phyloP scores from a whole-genome alignment of 495 filamentous ascomycete genomes.

The Neurospora africana region DNA sequence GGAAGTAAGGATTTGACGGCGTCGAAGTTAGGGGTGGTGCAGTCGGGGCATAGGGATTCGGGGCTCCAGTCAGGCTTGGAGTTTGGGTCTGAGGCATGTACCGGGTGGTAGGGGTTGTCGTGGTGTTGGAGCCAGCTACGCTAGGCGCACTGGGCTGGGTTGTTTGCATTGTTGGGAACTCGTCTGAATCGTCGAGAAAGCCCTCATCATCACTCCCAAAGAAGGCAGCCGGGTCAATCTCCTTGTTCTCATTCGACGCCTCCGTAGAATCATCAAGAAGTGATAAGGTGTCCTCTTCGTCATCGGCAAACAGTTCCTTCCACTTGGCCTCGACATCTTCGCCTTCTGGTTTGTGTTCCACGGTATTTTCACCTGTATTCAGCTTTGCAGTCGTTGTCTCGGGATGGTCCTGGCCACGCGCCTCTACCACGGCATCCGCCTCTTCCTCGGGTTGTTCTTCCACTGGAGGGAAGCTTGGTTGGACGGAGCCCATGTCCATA shows the following conservation, averaged over 20 bases:
- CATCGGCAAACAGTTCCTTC: conserved; percentile 69
- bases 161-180: conserved; percentile 12
- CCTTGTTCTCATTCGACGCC: conserved; percentile 18
- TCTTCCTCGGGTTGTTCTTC: conserved; percentile 25
- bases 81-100: conserved; percentile 23
- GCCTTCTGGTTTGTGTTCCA: conserved; percentile 7
- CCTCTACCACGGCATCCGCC: conserved; percentile 5
- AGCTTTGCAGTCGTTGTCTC: not conserved
- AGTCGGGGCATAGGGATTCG: conserved; percentile 16
- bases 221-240: conserved; percentile 44
- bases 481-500: conserved; percentile 11
- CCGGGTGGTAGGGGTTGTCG: conserved; percentile 6
- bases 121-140: not conserved
- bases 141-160: conserved; percentile 6
- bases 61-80: not conserved
- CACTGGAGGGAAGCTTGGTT: conserved; percentile 19
- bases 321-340: conserved; percentile 67
- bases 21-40: conserved; percentile 18
- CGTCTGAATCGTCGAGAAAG: conserved; percentile 51
- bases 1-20: conserved; percentile 26
- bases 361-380: not conserved
- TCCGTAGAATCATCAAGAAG: conserved; percentile 24
- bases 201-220: conserved; percentile 65
- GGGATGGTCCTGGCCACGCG: not conserved
- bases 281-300: conserved; percentile 64